Evolutionary conservation across 371 early-diverging fungal genomes (phyloP).

Genomic region (Nematocida sp.): DNA sequence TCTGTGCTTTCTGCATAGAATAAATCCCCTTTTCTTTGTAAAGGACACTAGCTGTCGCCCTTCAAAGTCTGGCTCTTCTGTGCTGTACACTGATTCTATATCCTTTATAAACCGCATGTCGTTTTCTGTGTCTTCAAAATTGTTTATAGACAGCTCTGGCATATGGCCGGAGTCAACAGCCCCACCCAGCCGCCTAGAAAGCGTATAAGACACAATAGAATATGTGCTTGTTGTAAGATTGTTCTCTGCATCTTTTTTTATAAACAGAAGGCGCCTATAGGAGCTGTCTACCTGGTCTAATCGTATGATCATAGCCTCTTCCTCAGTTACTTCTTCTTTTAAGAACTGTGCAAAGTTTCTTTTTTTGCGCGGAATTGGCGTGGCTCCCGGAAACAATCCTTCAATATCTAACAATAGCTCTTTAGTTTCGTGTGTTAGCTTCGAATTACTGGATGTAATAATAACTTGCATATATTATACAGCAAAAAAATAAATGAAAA

Average conservation of each 20-base stretch:
- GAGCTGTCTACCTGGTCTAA: conserved; percentile 41
- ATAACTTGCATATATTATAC: conserved; percentile 38
- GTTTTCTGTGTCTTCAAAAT: conserved; percentile 52
- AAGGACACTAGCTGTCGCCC: conserved; percentile 56
- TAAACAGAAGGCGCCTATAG: conserved; percentile 29
- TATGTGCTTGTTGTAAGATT: conserved; percentile 46
- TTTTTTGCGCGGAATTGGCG: conserved; percentile 23
- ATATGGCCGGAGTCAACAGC: conserved; percentile 52
- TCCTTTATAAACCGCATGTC: conserved; percentile 22
- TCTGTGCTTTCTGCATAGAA: conserved; percentile 55
- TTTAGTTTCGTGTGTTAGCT: conserved; percentile 43
- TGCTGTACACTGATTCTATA: conserved; percentile 28
- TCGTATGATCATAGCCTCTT: conserved; percentile 49
- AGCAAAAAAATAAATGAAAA: conserved; percentile 30
- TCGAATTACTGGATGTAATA: conserved; percentile 53
- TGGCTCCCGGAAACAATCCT: conserved; percentile 48
- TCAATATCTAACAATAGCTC: conserved; percentile 46
- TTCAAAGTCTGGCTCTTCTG: conserved; percentile 52
- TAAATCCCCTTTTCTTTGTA: conserved; percentile 58
- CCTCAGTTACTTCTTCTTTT: conserved; percentile 43
- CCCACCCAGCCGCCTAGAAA: conserved; percentile 36
- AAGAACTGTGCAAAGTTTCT: conserved; percentile 39
- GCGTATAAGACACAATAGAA: conserved; percentile 43
- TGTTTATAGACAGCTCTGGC: conserved; percentile 41
- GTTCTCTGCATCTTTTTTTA: conserved; percentile 28